These are phyloP conservation scores for Leptographium lundbergii DNA, from an alignment of 2,329 filamentous ascomycete species.

Conservation along the genomic window DNA sequence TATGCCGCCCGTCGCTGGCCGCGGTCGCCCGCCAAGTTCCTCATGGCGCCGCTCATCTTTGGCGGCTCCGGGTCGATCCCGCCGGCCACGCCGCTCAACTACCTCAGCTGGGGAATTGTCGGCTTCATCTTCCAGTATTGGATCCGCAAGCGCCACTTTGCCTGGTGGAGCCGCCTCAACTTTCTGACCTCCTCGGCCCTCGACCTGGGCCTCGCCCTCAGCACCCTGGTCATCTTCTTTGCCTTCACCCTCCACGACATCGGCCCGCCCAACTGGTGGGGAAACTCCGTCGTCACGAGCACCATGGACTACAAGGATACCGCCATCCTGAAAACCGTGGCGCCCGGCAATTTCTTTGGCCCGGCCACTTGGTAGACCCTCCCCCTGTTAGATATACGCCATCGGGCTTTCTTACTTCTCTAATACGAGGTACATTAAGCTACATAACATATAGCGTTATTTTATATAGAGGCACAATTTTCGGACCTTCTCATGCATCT, in stretches of 20 bases:
- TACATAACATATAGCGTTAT: too few species aligned
- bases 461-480: not conserved
- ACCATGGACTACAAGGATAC: slow-evolving; percentile 50
- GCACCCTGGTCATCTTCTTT: slow-evolving; percentile 58
- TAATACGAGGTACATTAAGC: too few species aligned
- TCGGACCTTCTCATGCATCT: not conserved
- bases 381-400: too few species aligned
- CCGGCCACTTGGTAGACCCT: slow-evolving; percentile 36
- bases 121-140: slow-evolving; percentile 59
- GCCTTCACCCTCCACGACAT: slow-evolving; percentile 52
- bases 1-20: slow-evolving; percentile 36
- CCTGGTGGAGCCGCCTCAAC: slow-evolving; percentile 65
- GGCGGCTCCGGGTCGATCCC: slow-evolving; percentile 46
- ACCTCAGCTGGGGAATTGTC: slow-evolving; percentile 60
- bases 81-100: slow-evolving; percentile 60
- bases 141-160: slow-evolving; percentile 49
- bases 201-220: slow-evolving; percentile 55
- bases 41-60: slow-evolving; percentile 52
- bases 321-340: slow-evolving; percentile 42
- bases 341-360: slow-evolving; percentile 47
- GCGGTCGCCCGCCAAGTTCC: slow-evolving; percentile 33
- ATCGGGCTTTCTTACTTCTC: not conserved
- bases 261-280: slow-evolving; percentile 56
- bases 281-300: slow-evolving; percentile 42
- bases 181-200: slow-evolving; percentile 59